phyloP scores from a whole-genome alignment of 2,329 filamentous ascomycete genomes.

The Dactylellina leptospora region DNA sequence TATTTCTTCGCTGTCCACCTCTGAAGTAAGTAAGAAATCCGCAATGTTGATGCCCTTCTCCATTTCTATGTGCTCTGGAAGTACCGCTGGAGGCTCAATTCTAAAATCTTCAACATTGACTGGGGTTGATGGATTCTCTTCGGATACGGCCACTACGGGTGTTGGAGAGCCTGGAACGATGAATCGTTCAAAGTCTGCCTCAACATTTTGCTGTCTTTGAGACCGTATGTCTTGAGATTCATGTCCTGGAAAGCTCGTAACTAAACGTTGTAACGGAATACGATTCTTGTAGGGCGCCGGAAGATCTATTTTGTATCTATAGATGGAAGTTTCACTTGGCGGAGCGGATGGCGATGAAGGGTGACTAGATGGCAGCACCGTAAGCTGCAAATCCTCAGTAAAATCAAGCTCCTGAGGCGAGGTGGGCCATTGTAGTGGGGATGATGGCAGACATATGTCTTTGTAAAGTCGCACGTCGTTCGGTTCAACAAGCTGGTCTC shows the following conservation, averaged over 20 bases:
- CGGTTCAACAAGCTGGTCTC: not conserved
- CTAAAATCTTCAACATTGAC: slow-evolving; percentile 21
- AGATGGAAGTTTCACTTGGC: not conserved
- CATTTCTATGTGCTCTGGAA: not conserved
- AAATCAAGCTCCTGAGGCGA: not conserved
- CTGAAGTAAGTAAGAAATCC: slow-evolving; percentile 21
- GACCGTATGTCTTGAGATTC: not conserved
- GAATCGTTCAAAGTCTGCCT: slow-evolving; percentile 17
- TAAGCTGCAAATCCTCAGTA: not conserved
- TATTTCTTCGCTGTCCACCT: not conserved
- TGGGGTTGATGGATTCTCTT: not conserved
- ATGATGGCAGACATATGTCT: slow-evolving; percentile 9
- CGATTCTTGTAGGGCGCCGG: slow-evolving; percentile 4
- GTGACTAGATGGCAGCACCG: slow-evolving; percentile 6
- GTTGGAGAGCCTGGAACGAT: slow-evolving; percentile 1
- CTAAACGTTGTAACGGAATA: slow-evolving; percentile 10
- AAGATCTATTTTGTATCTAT: slow-evolving; percentile 11
- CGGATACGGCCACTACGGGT: not conserved
- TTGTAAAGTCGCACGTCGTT: slow-evolving; percentile 3
- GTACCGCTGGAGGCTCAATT: slow-evolving; percentile 16
- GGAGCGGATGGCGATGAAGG: slow-evolving; percentile 11
- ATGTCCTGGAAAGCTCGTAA: slow-evolving; percentile 14
- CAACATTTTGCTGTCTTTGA: not conserved
- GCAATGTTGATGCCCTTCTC: slow-evolving; percentile 10
- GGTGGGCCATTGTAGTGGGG: not conserved